Conservation (phyloP, 495 filamentous ascomycete genomes). For the Penicillium soppii region DNA sequence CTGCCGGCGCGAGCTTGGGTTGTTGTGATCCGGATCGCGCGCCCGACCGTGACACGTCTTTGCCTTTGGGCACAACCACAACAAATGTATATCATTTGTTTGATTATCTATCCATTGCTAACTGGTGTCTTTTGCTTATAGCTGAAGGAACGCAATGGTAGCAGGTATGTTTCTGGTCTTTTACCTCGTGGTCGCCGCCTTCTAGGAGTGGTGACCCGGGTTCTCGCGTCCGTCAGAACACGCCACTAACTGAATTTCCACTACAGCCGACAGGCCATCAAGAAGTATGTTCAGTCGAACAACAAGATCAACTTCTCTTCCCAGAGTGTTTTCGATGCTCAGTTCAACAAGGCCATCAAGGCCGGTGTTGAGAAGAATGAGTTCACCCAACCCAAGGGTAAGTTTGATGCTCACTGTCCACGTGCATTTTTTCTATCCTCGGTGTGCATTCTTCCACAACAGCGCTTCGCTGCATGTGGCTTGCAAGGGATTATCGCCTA, state of each 20-base stretch:
- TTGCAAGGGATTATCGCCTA: constrained; percentile 6
- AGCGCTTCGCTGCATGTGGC: constrained; percentile 3
- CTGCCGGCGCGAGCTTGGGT: constrained; percentile 23
- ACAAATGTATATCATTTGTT: constrained; percentile 18
- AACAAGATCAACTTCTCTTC: constrained; percentile 74
- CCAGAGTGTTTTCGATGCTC: constrained; percentile 76
- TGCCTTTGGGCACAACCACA: constrained; percentile 26
- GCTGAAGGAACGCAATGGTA: constrained; percentile 67
- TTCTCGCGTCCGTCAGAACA: constrained; percentile 6
- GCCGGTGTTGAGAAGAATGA: constrained; percentile 84
- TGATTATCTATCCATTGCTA: constrained; percentile 27
- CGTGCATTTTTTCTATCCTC: constrained; percentile 2
- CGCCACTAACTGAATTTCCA: constrained; percentile 13
- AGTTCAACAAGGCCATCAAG: constrained; percentile 93
- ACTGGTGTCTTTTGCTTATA: constrained; percentile 34
- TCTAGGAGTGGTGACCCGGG: constrained; percentile 1
- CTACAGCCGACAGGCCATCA: constrained; percentile 85
- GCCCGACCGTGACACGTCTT: constrained; percentile 48
- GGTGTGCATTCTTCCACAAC: neutral
- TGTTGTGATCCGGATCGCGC: constrained; percentile 38
- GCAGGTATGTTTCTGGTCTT: constrained; percentile 51
- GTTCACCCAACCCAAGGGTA: constrained; percentile 96
- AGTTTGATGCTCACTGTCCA: constrained; percentile 28
- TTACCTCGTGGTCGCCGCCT: constrained; percentile 12
- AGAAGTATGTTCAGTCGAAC: constrained; percentile 98